A percentile compares a stretch with the other conserved stretches of the same genome.
These are phyloP conservation scores for Aspergillus luchuensis DNA, from an alignment of 2,329 filamentous ascomycete genomes.

Conservation along the genomic window DNA sequence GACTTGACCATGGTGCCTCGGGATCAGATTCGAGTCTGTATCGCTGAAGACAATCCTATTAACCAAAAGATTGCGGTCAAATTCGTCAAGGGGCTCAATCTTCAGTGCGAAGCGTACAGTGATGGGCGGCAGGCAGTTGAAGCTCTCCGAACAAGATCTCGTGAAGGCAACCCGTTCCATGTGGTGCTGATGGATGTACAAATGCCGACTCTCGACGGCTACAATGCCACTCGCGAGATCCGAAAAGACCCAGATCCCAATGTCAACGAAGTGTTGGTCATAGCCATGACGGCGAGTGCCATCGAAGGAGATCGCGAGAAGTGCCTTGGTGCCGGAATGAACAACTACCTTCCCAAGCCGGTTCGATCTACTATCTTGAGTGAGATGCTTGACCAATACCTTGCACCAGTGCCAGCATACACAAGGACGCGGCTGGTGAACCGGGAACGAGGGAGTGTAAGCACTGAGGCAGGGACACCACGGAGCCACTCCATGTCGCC, in stretches of 20 bases:
- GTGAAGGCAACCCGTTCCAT: slow-evolving; percentile 76
- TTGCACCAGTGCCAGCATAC: slow-evolving; percentile 52
- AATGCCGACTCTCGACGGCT: slow-evolving; percentile 92
- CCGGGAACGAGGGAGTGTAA: slow-evolving; percentile 33
- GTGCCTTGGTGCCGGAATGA: slow-evolving; percentile 95
- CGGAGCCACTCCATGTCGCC: slow-evolving; percentile 18
- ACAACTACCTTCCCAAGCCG: slow-evolving; percentile 93
- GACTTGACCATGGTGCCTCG: slow-evolving; percentile 74
- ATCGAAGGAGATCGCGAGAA: slow-evolving; percentile 95
- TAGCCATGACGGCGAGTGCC: slow-evolving; percentile 94
- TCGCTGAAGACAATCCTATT: slow-evolving; percentile 93
- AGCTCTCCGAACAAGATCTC: slow-evolving; percentile 72
- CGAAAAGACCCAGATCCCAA: slow-evolving; percentile 73
- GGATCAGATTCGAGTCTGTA: slow-evolving; percentile 80
- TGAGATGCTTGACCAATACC: slow-evolving; percentile 73
- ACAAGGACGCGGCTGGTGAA: slow-evolving; percentile 35
- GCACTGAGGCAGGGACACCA: slow-evolving; percentile 29
- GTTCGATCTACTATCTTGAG: slow-evolving; percentile 87
- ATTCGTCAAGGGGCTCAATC: slow-evolving; percentile 83
- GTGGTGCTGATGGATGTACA: slow-evolving; percentile 94
- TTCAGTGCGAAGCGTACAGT: slow-evolving; percentile 83
- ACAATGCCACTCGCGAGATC: slow-evolving; percentile 83
- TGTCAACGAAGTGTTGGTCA: slow-evolving; percentile 83
- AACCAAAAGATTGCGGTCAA: slow-evolving; percentile 93
- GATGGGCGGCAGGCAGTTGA: slow-evolving; percentile 88